Evolutionary conservation across 129 eudicot species (phyloP).

Genomic region (Flaveria brownii): DNA sequence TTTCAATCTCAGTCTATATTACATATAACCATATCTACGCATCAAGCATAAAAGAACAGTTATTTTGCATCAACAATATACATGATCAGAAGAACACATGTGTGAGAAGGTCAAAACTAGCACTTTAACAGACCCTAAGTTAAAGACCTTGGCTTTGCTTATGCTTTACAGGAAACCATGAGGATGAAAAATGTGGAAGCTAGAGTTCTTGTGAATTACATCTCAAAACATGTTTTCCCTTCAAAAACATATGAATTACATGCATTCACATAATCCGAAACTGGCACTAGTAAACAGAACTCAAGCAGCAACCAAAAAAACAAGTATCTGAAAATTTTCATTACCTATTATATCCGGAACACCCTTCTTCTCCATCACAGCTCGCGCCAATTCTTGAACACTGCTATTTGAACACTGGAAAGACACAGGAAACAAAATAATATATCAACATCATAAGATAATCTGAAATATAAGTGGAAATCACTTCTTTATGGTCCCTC

Average conservation of each 20-base stretch:
- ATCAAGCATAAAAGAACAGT: not conserved
- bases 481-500: too few species aligned
- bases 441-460: constrained; percentile 13
- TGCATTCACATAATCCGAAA: not conserved
- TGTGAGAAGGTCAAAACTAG: not conserved
- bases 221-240: not conserved
- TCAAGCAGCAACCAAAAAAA: constrained; percentile 2
- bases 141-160: not conserved
- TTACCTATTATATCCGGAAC: constrained; percentile 92
- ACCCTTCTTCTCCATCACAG: constrained; percentile 77
- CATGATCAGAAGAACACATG: not conserved
- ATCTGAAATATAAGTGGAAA: not conserved
- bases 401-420: constrained; percentile 68
- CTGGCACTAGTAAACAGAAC: constrained; percentile 2
- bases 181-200: not conserved
- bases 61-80: not conserved
- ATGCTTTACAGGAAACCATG: not conserved
- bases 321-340: not conserved
- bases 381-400: constrained; percentile 75
- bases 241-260: not conserved
- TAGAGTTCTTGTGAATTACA: not conserved
- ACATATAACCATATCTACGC: not conserved
- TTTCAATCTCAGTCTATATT: not conserved
- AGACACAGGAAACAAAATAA: constrained; percentile 1
- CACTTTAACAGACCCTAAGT: not conserved